Conservation (phyloP, 306 rosid species). For the Clitoria ternatea region DNA sequence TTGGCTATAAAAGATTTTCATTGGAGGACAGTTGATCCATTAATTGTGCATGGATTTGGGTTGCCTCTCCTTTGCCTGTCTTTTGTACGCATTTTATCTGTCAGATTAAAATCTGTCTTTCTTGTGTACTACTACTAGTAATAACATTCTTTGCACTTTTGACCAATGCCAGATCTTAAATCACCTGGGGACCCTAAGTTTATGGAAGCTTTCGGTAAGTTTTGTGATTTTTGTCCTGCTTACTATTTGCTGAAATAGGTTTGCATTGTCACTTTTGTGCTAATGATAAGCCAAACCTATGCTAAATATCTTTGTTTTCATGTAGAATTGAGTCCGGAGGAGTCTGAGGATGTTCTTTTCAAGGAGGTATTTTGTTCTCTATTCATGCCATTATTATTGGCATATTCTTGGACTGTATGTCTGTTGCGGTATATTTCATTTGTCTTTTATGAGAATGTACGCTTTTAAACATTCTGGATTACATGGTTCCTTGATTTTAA, state of each 20-base stretch:
- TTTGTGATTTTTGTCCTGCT: constrained; percentile 45
- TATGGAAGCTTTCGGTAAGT: constrained; percentile 93
- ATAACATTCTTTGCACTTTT: constrained; percentile 19
- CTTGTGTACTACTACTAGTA: not conserved
- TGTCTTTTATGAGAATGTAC: not conserved
- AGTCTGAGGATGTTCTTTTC: constrained; percentile 97
- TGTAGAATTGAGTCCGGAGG: constrained; percentile 92
- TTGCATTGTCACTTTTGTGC: constrained; percentile 9
- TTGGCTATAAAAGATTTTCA: not conserved
- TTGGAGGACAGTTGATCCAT: not conserved
- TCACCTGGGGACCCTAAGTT: constrained; percentile 86
- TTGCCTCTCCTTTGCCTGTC: not conserved
- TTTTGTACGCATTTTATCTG: not conserved
- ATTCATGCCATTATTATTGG: constrained; percentile 4
- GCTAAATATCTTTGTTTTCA: constrained; percentile 28
- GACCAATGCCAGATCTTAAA: constrained; percentile 62
- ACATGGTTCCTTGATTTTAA: not conserved
- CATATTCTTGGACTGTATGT: constrained; percentile 10
- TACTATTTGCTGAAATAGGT: constrained; percentile 9
- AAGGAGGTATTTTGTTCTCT: constrained; percentile 62
- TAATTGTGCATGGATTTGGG: not conserved
- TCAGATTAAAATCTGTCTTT: not conserved
- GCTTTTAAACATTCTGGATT: constrained; percentile 16
- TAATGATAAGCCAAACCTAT: constrained; percentile 12
- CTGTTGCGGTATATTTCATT: not conserved